Base-by-base conservation (phyloP, 768 basidiomycete genomes). In the Calocybe gangraenosa region DNA sequence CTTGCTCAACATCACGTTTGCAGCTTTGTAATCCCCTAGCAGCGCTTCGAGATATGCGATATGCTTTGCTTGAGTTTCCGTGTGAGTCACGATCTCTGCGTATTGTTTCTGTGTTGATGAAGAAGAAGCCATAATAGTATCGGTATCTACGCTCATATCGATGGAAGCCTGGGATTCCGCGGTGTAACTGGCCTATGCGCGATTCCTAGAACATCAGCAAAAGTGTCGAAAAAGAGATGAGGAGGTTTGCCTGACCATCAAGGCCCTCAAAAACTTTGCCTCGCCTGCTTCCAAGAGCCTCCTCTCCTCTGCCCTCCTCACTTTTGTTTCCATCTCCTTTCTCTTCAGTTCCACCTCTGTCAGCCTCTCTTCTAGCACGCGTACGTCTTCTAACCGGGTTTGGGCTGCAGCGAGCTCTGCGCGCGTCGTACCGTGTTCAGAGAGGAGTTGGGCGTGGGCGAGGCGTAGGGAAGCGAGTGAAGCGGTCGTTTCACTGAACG, bases 371-470 rank as follows among this genome's bases (percentile, higher is more conserved):
- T 65, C 64, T 0, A 35, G 14, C 34, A 14, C 25, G 25, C 25
- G 6, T 5, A 67, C 52, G 37, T 78, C 72, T 1, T 58, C 56
- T 2, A 70, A 58, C 3, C 66, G 63, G 2, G 57, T 56, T 35
- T 73, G 67, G 3, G 65, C 44, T 7, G 70, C 71, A 2, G 58
- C 49, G 1, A 84, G 59, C 44, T 85, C 56, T 0, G 84, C 82
- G 0, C 59, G 47, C 18, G 71, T 78, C 0, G 76, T 68, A 1
- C 87, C 86, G 22, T 85, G 76, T 28, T 84, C 78, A 52, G 87
- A 84, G 1, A 87, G 72, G 0, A 88, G 65, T 7, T 68, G 69
- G 0, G 83, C 84, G 48, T 89, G 78, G 0, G 71, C 59, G 0
- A 86, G 67, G 1, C 86, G 82, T 3, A 89, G 72, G 3, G 66